Evolutionary conservation across 805 yeast species (phyloP), one percentile per base, ranked within the genome.

Genomic region (Yarrowia bubula): DNA sequence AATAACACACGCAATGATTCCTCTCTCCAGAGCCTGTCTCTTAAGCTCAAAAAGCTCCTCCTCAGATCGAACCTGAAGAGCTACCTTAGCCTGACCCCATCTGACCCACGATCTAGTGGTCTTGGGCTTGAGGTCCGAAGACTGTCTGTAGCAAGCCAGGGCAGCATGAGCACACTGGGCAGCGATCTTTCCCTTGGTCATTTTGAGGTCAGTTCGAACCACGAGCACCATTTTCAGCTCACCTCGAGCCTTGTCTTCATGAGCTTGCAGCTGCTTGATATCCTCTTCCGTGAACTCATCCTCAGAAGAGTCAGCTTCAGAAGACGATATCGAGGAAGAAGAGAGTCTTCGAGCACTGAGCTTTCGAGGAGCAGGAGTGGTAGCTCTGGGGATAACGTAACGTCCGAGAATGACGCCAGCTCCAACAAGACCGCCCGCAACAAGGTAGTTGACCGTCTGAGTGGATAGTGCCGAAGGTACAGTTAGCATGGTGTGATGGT

Each of bases 81-180:
- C 86, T 68, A 95, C 91, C 76, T 95, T 95, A 8, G 98, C 97
- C 75, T 93, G 98, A 0, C 99, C 99, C 58, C 83, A 79, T 7
- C 80, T 75, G 65, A 85, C 84, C 99, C 99, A 95, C 69, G 93
- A 80, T 11, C 78, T 75, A 10, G 92, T 81, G 79, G 88, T 75
- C 11, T 78, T 79, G 14, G 90, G 86, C 68, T 89, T 86, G 68
- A 84, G 82, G 4, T 81, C 79, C 6, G 80, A 81, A 1, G 84
- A 79, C 31, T 72, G 69, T 71, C 89, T 86, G 76, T 89, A 95
- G 70, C 95, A 85, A 0, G 95, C 92, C 38, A 95, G 81, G 0
- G 98, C 96, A n/a, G 99, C 99, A 78, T 95, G 99, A 42, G 92
- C 87, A 75, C 98, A 93, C 74, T 95, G 99, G 6, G 99, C 99